A percentile compares a stretch with the other conserved stretches of the same genome.
phyloP scores from a whole-genome alignment of 768 basidiomycete species.

The Lepiota brunneoincarnata region DNA sequence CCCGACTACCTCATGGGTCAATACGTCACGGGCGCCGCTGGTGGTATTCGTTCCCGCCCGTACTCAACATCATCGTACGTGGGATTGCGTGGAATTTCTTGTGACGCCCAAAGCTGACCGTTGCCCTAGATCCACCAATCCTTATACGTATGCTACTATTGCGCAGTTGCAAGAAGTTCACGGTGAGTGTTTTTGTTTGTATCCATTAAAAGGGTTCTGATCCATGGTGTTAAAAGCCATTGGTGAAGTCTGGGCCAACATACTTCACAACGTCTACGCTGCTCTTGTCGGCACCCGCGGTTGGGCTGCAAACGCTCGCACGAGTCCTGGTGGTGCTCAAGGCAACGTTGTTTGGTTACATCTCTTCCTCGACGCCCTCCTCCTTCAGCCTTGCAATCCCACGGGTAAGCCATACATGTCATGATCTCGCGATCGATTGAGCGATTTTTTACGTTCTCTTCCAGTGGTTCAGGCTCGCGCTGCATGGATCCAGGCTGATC shows the following conservation, averaged over 20 bases:
- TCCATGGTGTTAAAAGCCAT: conserved; percentile 14
- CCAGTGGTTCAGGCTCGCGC: conserved; percentile 41
- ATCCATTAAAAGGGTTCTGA: background rate
- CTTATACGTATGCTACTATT: conserved; percentile 40
- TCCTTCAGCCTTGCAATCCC: conserved; percentile 38
- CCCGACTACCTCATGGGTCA: conserved; percentile 43
- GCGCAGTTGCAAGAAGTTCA: conserved; percentile 42
- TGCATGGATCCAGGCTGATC: conserved; percentile 51
- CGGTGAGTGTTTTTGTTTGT: conserved; percentile 24
- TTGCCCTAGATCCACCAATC: conserved; percentile 34
- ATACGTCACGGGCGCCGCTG: conserved; percentile 48
- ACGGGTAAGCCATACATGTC: conserved; percentile 28
- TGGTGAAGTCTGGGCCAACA: conserved; percentile 45
- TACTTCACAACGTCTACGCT: conserved; percentile 28
- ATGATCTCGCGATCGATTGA: background rate
- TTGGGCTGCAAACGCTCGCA: conserved; percentile 25
- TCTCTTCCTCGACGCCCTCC: conserved; percentile 39
- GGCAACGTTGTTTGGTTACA: conserved; percentile 41
- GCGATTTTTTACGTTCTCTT: background rate
- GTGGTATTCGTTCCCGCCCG: conserved; percentile 53
- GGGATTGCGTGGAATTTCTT: background rate
- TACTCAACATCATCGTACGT: conserved; percentile 42
- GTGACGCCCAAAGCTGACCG: background rate
- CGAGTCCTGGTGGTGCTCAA: conserved; percentile 27
- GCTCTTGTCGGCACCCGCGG: conserved; percentile 24